Conservation (phyloP, 148 eudicot species). For the Rhododendron molle region DNA sequence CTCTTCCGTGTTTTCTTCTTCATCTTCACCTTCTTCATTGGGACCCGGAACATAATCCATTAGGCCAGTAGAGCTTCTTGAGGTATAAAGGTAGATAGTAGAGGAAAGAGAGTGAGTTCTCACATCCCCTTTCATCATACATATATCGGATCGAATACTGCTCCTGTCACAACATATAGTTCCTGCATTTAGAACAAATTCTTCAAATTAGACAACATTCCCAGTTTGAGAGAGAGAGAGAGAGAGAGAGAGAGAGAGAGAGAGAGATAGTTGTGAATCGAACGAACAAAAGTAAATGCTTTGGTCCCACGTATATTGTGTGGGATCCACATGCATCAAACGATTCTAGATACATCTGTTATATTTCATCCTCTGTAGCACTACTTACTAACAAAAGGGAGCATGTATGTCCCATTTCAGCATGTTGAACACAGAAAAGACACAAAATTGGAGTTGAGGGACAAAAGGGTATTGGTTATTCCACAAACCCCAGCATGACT, state of each 20-base stretch:
- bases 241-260: background rate
- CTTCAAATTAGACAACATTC: background rate
- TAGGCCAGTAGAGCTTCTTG: conserved; percentile 23
- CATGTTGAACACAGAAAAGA: background rate
- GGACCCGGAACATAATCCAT: conserved; percentile 8
- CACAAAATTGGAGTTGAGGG: background rate
- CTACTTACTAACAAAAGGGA: background rate
- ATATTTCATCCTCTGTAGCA: background rate
- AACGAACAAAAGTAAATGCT: background rate
- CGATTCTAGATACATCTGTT: background rate
- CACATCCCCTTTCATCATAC: conserved; percentile 89
- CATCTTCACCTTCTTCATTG: conserved; percentile 17
- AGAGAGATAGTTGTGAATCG: too few species aligned
- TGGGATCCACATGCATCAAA: background rate
- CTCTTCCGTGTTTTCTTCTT: conserved; percentile 2
- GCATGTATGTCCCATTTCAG: background rate
- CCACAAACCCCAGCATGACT: background rate
- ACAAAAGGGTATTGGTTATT: background rate
- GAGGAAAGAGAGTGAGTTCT: conserved; percentile 61
- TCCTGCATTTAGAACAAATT: conserved; percentile 38
- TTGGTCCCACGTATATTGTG: background rate
- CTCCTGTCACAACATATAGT: conserved; percentile 88
- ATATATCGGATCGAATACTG: conserved; percentile 62
- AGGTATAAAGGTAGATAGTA: conserved; percentile 52
- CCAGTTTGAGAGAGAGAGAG: background rate